Evolutionary conservation across 2,329 filamentous ascomycete species (phyloP).

Genomic region (Botrytis fragariae): DNA sequence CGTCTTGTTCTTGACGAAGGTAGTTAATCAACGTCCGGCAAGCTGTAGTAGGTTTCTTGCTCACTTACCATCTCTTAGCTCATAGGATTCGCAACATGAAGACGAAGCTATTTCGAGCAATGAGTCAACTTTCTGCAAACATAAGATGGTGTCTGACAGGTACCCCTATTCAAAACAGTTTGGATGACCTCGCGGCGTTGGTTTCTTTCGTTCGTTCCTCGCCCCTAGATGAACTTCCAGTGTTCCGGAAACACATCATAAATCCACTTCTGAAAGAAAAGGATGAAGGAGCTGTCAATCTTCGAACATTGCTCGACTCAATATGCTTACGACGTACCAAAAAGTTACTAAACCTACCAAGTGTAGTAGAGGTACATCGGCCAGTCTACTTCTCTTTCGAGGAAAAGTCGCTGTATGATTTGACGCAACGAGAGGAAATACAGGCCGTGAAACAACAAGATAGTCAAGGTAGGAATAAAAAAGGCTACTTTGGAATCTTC

Average conservation of each 20-base stretch:
- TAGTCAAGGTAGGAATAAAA: slow-evolving; percentile 28
- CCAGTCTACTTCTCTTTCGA: slow-evolving; percentile 38
- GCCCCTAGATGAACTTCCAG: slow-evolving; percentile 21
- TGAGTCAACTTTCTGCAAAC: slow-evolving; percentile 43
- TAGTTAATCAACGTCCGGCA: slow-evolving; percentile 25
- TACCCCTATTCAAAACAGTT: slow-evolving; percentile 36
- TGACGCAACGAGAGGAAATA: slow-evolving; percentile 43
- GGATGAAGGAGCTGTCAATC: slow-evolving; percentile 34
- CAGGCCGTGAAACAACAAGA: slow-evolving; percentile 39
- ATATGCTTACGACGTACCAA: slow-evolving; percentile 45
- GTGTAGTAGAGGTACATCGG: slow-evolving; percentile 29
- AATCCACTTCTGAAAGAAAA: slow-evolving; percentile 23
- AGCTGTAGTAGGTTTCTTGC: neutral
- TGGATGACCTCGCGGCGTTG: slow-evolving; percentile 37
- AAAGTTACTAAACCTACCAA: slow-evolving; percentile 41
- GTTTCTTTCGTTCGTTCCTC: slow-evolving; percentile 28
- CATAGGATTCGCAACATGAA: slow-evolving; percentile 49
- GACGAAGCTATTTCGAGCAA: slow-evolving; percentile 46
- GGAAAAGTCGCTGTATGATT: slow-evolving; percentile 39
- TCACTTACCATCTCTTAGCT: slow-evolving; percentile 39
- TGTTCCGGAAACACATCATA: slow-evolving; percentile 28
- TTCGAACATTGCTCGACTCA: slow-evolving; percentile 40
- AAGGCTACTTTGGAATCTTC: slow-evolving; percentile 44
- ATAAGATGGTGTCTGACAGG: slow-evolving; percentile 40
- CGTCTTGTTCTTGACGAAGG: slow-evolving; percentile 47